Percentiles rank a stretch among this genome's conserved stretches.
These are phyloP conservation scores for Wickerhamomyces pijperi DNA, from an alignment of 805 yeast genomes.

Conservation along the genomic window DNA sequence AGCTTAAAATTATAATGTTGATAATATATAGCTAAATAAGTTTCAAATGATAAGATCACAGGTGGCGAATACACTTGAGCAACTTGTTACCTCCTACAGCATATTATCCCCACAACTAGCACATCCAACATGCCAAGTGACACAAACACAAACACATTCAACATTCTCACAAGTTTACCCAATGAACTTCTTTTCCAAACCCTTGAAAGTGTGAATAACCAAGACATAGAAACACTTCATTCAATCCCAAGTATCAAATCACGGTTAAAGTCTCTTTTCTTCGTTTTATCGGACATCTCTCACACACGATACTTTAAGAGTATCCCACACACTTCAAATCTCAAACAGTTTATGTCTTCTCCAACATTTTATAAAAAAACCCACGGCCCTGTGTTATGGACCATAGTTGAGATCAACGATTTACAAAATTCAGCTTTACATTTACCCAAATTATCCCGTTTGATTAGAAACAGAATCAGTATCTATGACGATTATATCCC, in stretches of 20 bases:
- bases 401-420: conserved; percentile 9
- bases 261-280: neutral
- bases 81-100: too few relatives aligned
- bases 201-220: too few relatives aligned
- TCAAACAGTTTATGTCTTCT: neutral
- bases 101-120: too few relatives aligned
- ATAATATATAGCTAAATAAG: too few relatives aligned
- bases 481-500: conserved; percentile 7
- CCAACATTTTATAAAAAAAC: neutral
- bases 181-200: neutral
- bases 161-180: neutral
- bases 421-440: neutral
- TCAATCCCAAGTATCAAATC: neutral
- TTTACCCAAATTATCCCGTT: conserved; percentile 1
- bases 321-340: neutral
- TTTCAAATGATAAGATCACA: too few relatives aligned
- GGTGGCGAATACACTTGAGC: too few relatives aligned
- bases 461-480: conserved; percentile 3
- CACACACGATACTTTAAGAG: neutral
- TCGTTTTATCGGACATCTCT: neutral
- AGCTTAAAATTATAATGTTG: too few relatives aligned
- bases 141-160: too few relatives aligned
- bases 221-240: neutral
- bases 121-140: too few relatives aligned
- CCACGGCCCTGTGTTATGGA: neutral